Conservation (phyloP, 352 stramenopile genomes). For the Globisporangium paroecandrum region DNA sequence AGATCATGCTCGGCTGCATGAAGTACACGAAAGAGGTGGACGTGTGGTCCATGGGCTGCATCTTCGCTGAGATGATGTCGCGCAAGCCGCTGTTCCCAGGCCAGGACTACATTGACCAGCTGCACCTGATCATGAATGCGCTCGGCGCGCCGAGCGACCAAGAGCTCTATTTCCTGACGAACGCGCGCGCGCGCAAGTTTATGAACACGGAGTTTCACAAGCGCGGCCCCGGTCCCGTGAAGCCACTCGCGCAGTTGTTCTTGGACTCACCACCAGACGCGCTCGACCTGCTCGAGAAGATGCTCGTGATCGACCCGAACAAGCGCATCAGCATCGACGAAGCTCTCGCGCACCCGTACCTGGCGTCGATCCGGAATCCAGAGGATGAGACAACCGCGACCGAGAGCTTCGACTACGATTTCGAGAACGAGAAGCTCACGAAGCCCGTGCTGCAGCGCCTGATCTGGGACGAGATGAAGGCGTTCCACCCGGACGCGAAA, state of each 20-base stretch:
- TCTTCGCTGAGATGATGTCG: constrained; percentile 98
- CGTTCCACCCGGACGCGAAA: constrained; percentile 63
- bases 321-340: constrained; percentile 90
- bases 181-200: constrained; percentile 77
- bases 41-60: constrained; percentile 97
- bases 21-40: constrained; percentile 88
- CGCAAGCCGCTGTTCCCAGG: constrained; percentile 98
- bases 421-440: constrained; percentile 85
- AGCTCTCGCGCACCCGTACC: constrained; percentile 87
- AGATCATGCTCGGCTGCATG: constrained; percentile 59
- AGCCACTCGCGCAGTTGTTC: constrained; percentile 75
- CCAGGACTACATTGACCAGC: constrained; percentile 92
- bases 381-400: constrained; percentile 85
- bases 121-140: constrained; percentile 97
- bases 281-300: constrained; percentile 88
- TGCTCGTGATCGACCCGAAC: constrained; percentile 92
- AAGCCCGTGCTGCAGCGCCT: constrained; percentile 79
- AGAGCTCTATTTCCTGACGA: constrained; percentile 97
- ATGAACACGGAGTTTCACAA: constrained; percentile 83
- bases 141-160: constrained; percentile 92
- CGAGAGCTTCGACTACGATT: constrained; percentile 80
- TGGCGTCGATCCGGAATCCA: constrained; percentile 83
- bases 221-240: constrained; percentile 54
- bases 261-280: constrained; percentile 53
- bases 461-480: constrained; percentile 83